phyloP scores from a whole-genome alignment of 305 asterid genomes.

The Fraxinus floribunda region DNA sequence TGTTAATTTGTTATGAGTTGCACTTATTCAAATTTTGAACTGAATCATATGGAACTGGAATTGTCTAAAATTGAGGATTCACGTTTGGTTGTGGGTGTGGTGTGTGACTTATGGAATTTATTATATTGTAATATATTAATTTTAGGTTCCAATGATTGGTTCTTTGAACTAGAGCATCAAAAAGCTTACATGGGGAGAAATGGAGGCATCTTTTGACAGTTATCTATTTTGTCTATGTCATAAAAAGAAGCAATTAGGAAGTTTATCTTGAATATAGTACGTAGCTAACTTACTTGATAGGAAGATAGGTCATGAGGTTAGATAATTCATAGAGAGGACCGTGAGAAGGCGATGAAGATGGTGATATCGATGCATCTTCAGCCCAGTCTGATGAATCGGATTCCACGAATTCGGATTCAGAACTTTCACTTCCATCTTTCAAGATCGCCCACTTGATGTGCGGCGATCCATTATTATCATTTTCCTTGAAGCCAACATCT shows the following conservation, averaged over 20 bases:
- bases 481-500: constrained; percentile 22
- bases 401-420: constrained; percentile 28
- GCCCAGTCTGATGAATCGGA: constrained; percentile 30
- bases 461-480: not conserved
- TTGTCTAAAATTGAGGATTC: not conserved
- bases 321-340: constrained; percentile 49
- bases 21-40: too few relatives aligned
- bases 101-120: not conserved
- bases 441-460: constrained; percentile 26
- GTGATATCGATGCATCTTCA: constrained; percentile 31
- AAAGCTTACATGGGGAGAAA: not conserved
- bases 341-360: constrained; percentile 25
- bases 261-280: not conserved
- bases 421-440: constrained; percentile 15
- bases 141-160: not conserved
- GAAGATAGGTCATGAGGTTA: constrained; percentile 61
- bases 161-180: not conserved
- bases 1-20: too few relatives aligned
- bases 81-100: not conserved
- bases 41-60: too few relatives aligned
- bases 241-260: not conserved
- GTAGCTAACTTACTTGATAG: constrained; percentile 52
- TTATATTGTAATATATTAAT: not conserved
- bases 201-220: not conserved
- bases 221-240: not conserved